A percentile compares a stretch with the other conserved stretches of the same genome.
Conservation (phyloP, 2,329 filamentous ascomycete species). For the Phialophora chinensis region DNA sequence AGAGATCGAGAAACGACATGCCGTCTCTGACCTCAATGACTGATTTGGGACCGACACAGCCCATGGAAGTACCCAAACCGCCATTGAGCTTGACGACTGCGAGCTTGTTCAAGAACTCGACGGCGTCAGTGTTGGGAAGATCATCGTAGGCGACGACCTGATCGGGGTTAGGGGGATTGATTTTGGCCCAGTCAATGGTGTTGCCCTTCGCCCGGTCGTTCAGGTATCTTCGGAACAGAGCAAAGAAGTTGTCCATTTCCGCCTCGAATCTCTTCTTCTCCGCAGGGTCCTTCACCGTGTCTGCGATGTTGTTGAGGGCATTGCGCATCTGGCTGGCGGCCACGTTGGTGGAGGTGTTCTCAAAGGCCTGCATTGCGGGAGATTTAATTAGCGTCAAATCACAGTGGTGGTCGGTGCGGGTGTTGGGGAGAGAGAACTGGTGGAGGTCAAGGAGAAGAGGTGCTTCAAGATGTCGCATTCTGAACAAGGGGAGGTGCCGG, state of each 20-base stretch:
- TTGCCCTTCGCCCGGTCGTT: constrained; percentile 99
- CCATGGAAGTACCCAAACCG: constrained; percentile 99
- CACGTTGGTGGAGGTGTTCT: constrained; percentile 98
- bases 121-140: constrained; percentile 85
- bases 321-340: constrained; percentile 99
- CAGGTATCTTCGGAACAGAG: constrained; percentile 95
- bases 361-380: constrained; percentile 75
- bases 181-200: constrained; percentile 93
- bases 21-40: constrained; percentile 99
- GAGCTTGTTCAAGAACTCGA: constrained; percentile 94
- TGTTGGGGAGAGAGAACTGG: constrained; percentile 6
- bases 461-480: constrained; percentile 28
- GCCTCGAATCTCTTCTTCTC: constrained; percentile 88
- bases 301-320: constrained; percentile 87
- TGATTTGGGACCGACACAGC: constrained; percentile 98
- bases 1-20: constrained; percentile 99
- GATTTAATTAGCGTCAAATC: constrained; percentile 30
- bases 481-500: constrained; percentile 22
- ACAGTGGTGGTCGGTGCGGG: background rate
- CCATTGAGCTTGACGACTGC: constrained; percentile 99
- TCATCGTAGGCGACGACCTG: constrained; percentile 96
- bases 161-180: constrained; percentile 86
- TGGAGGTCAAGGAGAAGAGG: constrained; percentile 21
- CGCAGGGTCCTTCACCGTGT: constrained; percentile 80
- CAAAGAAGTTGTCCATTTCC: constrained; percentile 99